Evolutionary conservation across 2,329 filamentous ascomycete genomes (phyloP), one percentile per base, ranked within the genome.

Genomic region (Blastomyces gilchristii): DNA sequence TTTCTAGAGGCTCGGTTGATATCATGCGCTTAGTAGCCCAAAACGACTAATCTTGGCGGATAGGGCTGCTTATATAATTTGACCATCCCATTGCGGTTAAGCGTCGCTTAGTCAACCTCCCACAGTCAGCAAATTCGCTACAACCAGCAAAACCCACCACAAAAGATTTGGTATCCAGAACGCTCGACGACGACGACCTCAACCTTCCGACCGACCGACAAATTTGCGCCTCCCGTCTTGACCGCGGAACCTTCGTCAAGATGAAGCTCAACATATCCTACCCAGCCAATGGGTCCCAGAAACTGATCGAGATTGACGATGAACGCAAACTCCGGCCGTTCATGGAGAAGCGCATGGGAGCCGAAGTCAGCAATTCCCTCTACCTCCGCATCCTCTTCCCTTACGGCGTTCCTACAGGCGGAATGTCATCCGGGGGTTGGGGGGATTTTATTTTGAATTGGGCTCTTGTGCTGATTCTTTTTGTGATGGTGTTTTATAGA

Each of bases 281-380:
- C 88, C 94, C 94, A 83, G 91, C 93, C 87, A 97, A 97, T 84
- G 94, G 94, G 87, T 94, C 91, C 78, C 94, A 99, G 83, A 99
- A 99, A 87, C 86, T 99, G 79, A 88, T 99, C 84, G 95, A 99
- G 74, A 83, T 99, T 75, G 94, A 99, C 78, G 95, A 99, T 89
- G 95, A 99, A 83, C 91, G 92, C 83, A 97, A 96, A 87, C 87
- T 97, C 80, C 89, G 91, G 80, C 86, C 94, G 83, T 97, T 97
- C 87, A 92, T 96, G 88, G 94, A 97, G 82, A 92, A 92, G 86
- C 90, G 90, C 82, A 89, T 89, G 87, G 78, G 85, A 85, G 72
- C 75, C 69, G 79, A 81, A 77, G 75, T 77, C 71, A 77, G 72
- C 71, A 70, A 67, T 65, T 66, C 68, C 69, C 68, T 65, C 67